phyloP scores from a whole-genome alignment of 768 basidiomycete genomes.

The Macrocybe gigantea region DNA sequence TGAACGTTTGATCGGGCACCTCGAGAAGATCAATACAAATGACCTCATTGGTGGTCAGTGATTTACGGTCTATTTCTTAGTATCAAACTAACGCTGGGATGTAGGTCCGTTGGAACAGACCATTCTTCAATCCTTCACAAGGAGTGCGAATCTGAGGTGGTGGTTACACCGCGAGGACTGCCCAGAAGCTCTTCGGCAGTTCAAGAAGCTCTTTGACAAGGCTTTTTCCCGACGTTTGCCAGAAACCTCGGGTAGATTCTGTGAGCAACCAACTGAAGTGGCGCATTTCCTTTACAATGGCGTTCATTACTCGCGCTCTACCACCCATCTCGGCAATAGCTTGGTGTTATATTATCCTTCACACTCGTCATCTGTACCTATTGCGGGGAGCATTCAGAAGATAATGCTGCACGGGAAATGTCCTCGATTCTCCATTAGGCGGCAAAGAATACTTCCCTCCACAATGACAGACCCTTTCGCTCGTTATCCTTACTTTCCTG shows the following conservation, averaged over 20 bases:
- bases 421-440: neutral
- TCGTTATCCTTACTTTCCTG: conserved; percentile 1
- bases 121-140: neutral
- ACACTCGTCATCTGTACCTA: neutral
- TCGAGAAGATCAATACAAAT: conserved; percentile 27
- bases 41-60: conserved; percentile 16
- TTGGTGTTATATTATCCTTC: conserved; percentile 2
- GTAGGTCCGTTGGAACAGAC: neutral
- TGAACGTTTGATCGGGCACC: conserved; percentile 27
- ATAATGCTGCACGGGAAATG: neutral
- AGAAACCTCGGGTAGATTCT: neutral
- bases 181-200: conserved; percentile 4
- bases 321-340: conserved; percentile 6
- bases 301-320: neutral
- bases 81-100: too few species aligned
- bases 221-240: neutral
- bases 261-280: neutral
- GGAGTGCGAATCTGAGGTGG: neutral
- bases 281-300: conserved; percentile 1
- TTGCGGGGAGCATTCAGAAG: conserved; percentile 1
- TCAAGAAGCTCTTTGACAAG: conserved; percentile 4
- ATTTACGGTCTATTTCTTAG: neutral
- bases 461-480: neutral
- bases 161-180: conserved; percentile 4
- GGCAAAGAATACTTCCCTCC: neutral